These are phyloP conservation scores for Venturia effusa DNA, from an alignment of 2,329 filamentous ascomycete genomes.

Conservation along the genomic window DNA sequence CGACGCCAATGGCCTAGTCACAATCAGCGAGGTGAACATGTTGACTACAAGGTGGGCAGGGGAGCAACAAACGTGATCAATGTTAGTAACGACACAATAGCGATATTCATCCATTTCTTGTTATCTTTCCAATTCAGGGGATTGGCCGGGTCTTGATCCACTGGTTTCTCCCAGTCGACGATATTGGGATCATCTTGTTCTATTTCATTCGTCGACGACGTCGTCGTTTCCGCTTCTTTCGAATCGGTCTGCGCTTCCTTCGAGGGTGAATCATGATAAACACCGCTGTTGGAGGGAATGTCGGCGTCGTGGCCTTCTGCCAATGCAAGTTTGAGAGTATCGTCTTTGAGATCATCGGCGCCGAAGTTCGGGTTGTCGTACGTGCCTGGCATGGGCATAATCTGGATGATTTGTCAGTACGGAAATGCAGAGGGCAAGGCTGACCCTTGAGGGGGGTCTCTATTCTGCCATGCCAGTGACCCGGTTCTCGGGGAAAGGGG, in stretches of 20 bases:
- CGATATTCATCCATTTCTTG: constrained; percentile 37
- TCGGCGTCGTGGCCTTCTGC: constrained; percentile 30
- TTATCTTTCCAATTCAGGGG: constrained; percentile 47
- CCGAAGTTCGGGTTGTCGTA: neutral
- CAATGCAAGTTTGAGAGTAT: neutral
- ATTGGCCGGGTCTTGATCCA: constrained; percentile 45
- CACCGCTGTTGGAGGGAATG: constrained; percentile 25
- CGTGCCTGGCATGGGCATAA: neutral
- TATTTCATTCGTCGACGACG: constrained; percentile 12
- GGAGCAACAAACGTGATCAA: constrained; percentile 20
- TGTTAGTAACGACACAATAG: constrained; percentile 38
- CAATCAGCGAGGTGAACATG: neutral
- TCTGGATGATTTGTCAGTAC: neutral
- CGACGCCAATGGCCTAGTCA: constrained; percentile 23
- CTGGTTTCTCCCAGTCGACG: constrained; percentile 49
- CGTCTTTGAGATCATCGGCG: neutral
- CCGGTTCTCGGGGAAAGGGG: neutral
- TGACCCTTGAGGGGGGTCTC: neutral
- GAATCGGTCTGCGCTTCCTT: constrained; percentile 6
- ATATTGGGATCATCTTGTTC: constrained; percentile 35
- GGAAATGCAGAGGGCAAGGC: neutral
- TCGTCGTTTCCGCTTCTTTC: neutral
- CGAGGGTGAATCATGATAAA: constrained; percentile 16
- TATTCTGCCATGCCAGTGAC: neutral
- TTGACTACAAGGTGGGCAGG: neutral